Evolutionary conservation across 352 stramenopile genomes (phyloP).

Genomic region (Thalassiosira ordinaria): DNA sequence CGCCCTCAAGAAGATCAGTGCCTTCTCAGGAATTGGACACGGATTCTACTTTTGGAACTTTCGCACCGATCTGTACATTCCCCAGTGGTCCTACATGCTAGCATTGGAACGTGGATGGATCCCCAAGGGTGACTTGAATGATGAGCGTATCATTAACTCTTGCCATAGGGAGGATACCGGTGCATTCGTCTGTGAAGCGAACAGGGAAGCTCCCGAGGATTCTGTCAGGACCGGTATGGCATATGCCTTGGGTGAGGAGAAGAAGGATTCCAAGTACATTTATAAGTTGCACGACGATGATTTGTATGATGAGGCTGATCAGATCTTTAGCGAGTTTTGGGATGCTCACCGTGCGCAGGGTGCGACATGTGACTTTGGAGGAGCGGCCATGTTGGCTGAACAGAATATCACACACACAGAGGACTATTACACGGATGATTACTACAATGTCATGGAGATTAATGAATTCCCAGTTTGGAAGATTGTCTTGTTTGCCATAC

Average conservation of each 20-base stretch:
- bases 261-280: slow-evolving; percentile 37
- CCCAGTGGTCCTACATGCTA: slow-evolving; percentile 90
- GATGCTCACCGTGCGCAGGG: slow-evolving; percentile 52
- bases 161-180: slow-evolving; percentile 71
- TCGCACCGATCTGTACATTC: slow-evolving; percentile 90
- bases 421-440: slow-evolving; percentile 54
- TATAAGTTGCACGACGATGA: slow-evolving; percentile 56
- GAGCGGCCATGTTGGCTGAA: slow-evolving; percentile 66
- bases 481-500: slow-evolving; percentile 32
- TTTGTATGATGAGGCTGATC: slow-evolving; percentile 60
- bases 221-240: slow-evolving; percentile 58
- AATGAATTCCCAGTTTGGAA: slow-evolving; percentile 43
- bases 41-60: slow-evolving; percentile 97
- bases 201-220: slow-evolving; percentile 53
- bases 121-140: slow-evolving; percentile 71
- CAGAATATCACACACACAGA: slow-evolving; percentile 64
- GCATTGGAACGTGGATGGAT: slow-evolving; percentile 81
- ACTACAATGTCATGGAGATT: slow-evolving; percentile 43
- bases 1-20: slow-evolving; percentile 92
- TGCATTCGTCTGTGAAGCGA: slow-evolving; percentile 69
- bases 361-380: slow-evolving; percentile 85
- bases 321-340: slow-evolving; percentile 68
- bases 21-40: slow-evolving; percentile 89
- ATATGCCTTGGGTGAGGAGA: slow-evolving; percentile 55
- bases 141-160: slow-evolving; percentile 64